Conservation (phyloP, 768 basidiomycete genomes). For the Pluteus cervinus region DNA sequence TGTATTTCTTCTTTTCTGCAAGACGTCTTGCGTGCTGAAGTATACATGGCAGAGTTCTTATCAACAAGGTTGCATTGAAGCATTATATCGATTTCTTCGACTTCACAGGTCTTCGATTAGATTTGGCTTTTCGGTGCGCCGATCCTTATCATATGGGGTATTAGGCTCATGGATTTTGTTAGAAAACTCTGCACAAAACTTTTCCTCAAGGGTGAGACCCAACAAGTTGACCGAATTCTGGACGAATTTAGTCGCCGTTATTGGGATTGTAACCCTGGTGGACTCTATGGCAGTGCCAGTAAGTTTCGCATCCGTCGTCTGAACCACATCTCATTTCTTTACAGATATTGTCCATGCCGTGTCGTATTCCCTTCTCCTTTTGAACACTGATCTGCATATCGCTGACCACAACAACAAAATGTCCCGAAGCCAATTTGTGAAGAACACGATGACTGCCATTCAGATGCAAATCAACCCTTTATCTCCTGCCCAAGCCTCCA, state of each 20-base stretch:
- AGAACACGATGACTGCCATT: slow-evolving; percentile 85
- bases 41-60: slow-evolving; percentile 44
- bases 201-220: slow-evolving; percentile 92
- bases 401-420: slow-evolving; percentile 85
- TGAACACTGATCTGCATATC: slow-evolving; percentile 97
- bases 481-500: slow-evolving; percentile 41
- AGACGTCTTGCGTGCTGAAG: slow-evolving; percentile 8
- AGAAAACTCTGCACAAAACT: slow-evolving; percentile 89
- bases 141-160: slow-evolving; percentile 1
- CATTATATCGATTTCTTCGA: slow-evolving; percentile 89
- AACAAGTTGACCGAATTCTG: slow-evolving; percentile 95
- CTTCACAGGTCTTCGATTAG: slow-evolving; percentile 75
- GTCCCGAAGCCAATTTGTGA: slow-evolving; percentile 88
- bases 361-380: slow-evolving; percentile 83
- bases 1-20: slow-evolving; percentile 29
- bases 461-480: slow-evolving; percentile 67
- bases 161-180: slow-evolving; percentile 6
- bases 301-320: slow-evolving; percentile 24
- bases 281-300: slow-evolving; percentile 84
- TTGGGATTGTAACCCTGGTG: slow-evolving; percentile 83
- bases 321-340: slow-evolving; percentile 3
- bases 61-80: slow-evolving; percentile 71
- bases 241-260: slow-evolving; percentile 88
- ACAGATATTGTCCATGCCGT: slow-evolving; percentile 92
- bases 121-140: slow-evolving; percentile 80